Base-by-base conservation (phyloP, 2,329 filamentous ascomycete genomes). In the Dendryphion nanum region DNA sequence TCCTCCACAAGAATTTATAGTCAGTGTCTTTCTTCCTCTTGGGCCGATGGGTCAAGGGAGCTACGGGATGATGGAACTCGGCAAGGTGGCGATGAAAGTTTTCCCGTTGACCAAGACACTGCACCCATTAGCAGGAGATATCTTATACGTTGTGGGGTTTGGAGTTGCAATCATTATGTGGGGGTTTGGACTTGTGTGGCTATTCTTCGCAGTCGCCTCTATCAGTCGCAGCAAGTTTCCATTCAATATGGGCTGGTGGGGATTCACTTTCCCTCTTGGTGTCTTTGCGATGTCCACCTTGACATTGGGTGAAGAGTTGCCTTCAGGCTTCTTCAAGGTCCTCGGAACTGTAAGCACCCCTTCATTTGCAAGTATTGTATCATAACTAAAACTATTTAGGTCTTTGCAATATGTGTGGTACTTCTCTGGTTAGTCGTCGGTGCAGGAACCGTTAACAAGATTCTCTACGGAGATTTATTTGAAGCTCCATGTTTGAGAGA, bases 31-130 rank as follows among this genome's bases (percentile, higher is more conserved):
- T 50, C 66, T 86, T 0, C 82, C 83, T 1, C 68, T 86, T 0
- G 82, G 83, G 0, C 82, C 82, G 0, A 66, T 85, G 4, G 82
- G 82, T 0, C 80, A 83, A 51, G 82, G 82, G 13, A 79, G 79
- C 4, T 86, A 76, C 51, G 76, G 68, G 0, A 77, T 82, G 13
- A 67, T 77, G 52, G 62, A 72, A 26, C 66, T 78, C 15, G 70
- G 69, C 1, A 69, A 69, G 18, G 64, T 71, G 5, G 69, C 73
- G 2, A 55, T 61, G 21, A 51, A 55, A 16, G 47, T 74, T 6
- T 68, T 77, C 34, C 66, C 69, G 1, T 30, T 53, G 24, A 64
- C 57, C 1, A 42, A 61, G 8, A 57, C 63, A 5, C 41, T 74
- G 30, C 52, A 55, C 37, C 59, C 61, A 6, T 39, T 63, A 26